A percentile compares a stretch with the other conserved stretches of the same genome.
phyloP scores from a whole-genome alignment of 495 filamentous ascomycete genomes.

The Lasiosphaeriaceae sp. region DNA sequence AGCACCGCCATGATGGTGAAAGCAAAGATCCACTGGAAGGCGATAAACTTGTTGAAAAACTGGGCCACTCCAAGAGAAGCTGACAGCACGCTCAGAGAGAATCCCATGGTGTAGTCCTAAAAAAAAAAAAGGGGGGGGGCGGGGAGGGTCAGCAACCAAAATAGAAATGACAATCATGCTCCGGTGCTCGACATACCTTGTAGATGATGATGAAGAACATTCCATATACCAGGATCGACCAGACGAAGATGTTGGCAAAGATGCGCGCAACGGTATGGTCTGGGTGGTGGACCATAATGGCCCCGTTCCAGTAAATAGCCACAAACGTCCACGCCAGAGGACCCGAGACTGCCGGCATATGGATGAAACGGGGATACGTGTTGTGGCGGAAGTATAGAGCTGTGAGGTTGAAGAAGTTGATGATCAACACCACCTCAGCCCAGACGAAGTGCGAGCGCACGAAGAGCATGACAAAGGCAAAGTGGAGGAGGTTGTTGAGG shows the following conservation, averaged over 20 bases:
- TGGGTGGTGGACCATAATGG: slow-evolving; percentile 63
- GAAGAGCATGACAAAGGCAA: slow-evolving; percentile 79
- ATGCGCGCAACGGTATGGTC: slow-evolving; percentile 60
- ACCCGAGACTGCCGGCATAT: slow-evolving; percentile 66
- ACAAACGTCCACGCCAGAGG: slow-evolving; percentile 83
- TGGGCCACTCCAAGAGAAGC: slow-evolving; percentile 75
- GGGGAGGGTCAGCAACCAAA: slow-evolving; percentile 1
- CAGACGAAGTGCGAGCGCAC: slow-evolving; percentile 65
- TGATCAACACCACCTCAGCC: slow-evolving; percentile 69
- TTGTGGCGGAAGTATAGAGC: slow-evolving; percentile 75
- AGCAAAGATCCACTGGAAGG: slow-evolving; percentile 88
- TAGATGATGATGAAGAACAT: slow-evolving; percentile 63
- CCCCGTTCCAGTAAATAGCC: slow-evolving; percentile 82
- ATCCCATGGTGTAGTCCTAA: slow-evolving; percentile 77
- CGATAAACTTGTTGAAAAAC: slow-evolving; percentile 63
- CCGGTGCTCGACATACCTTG: slow-evolving; percentile 40
- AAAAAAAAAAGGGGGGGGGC: no score
- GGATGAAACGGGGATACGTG: slow-evolving; percentile 63
- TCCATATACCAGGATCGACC: slow-evolving; percentile 73
- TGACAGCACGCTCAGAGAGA: slow-evolving; percentile 66
- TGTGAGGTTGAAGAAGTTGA: slow-evolving; percentile 77
- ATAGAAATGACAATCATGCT: background rate
- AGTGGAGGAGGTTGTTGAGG: slow-evolving; percentile 73
- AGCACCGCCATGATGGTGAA: slow-evolving; percentile 76
- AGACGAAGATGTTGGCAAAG: slow-evolving; percentile 81